phyloP scores from a whole-genome alignment of 2,329 filamentous ascomycete species.

The Monilinia vaccinii-corymbosi region DNA sequence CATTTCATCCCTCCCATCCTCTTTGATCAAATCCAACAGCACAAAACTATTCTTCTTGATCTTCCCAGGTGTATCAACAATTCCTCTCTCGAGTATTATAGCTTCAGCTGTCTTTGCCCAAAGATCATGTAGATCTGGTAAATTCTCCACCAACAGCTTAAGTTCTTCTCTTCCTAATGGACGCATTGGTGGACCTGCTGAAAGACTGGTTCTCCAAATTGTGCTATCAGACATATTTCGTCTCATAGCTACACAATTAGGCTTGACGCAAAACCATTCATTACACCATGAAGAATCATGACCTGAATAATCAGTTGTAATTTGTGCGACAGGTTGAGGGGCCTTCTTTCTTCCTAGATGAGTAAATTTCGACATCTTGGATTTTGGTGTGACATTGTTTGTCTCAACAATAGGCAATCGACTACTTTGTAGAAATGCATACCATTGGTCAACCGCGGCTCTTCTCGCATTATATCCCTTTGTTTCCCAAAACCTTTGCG shows the following conservation, averaged over 20 bases:
- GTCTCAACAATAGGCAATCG: conserved; percentile 25
- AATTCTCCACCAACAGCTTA: conserved; percentile 42
- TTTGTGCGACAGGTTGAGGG: conserved; percentile 4
- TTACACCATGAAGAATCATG: conserved; percentile 25
- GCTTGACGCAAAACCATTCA: conserved; percentile 31
- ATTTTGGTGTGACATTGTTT: conserved; percentile 32
- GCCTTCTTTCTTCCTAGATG: conserved; percentile 48
- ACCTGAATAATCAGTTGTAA: conserved; percentile 6
- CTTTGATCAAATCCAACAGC: conserved; percentile 54
- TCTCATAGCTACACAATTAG: conserved; percentile 22
- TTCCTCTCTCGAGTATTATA: conserved; percentile 48
- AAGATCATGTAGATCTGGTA: conserved; percentile 49
- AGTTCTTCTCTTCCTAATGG: conserved; percentile 43
- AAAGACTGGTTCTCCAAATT: conserved; percentile 50
- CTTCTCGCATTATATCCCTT: conserved; percentile 55
- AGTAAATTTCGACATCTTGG: conserved; percentile 39
- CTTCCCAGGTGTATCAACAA: conserved; percentile 48
- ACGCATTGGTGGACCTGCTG: conserved; percentile 54
- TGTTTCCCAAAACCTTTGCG: conserved; percentile 56
- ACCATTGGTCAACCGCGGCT: conserved; percentile 52
- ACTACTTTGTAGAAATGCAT: conserved; percentile 41
- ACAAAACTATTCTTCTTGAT: conserved; percentile 56
- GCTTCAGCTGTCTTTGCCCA: conserved; percentile 57
- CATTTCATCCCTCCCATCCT: conserved; percentile 48
- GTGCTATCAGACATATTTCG: conserved; percentile 27